phyloP scores from a whole-genome alignment of 2,329 filamentous ascomycete species.

The Arthrobotrys entomopaga region DNA sequence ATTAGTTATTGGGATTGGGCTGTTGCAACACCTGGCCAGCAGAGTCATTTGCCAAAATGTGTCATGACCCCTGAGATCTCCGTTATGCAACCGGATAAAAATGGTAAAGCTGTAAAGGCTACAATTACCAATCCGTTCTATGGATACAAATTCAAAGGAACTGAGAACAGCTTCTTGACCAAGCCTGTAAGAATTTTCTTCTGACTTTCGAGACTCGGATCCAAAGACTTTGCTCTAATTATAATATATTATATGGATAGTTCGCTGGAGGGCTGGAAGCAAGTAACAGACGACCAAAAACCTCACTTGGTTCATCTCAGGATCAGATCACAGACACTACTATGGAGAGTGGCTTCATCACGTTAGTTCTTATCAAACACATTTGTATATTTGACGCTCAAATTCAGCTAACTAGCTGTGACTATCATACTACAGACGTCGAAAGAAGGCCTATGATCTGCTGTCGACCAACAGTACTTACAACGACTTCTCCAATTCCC shows the following conservation, averaged over 20 bases:
- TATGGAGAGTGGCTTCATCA: slow-evolving; percentile 54
- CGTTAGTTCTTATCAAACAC: slow-evolving; percentile 23
- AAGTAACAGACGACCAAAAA: slow-evolving; percentile 19
- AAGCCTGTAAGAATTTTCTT: slow-evolving; percentile 24
- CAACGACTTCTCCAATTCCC: slow-evolving; percentile 54
- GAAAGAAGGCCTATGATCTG: slow-evolving; percentile 57
- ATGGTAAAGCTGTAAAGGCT: slow-evolving; percentile 1
- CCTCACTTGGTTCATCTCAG: background rate
- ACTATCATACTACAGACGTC: slow-evolving; percentile 22
- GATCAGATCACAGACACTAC: slow-evolving; percentile 49
- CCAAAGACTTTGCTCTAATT: background rate
- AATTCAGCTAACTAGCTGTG: background rate
- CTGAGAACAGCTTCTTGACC: slow-evolving; percentile 30
- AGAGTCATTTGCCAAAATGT: slow-evolving; percentile 51
- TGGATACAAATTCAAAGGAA: slow-evolving; percentile 10
- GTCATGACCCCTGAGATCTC: slow-evolving; percentile 30
- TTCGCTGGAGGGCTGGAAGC: slow-evolving; percentile 2
- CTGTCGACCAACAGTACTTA: slow-evolving; percentile 53
- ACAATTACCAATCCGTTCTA: slow-evolving; percentile 51
- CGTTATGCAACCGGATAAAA: slow-evolving; percentile 44
- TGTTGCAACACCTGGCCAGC: slow-evolving; percentile 6
- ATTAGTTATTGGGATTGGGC: slow-evolving; percentile 59
- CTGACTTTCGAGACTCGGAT: background rate
- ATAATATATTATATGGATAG: slow-evolving; percentile 8
- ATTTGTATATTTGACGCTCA: background rate